phyloP scores from a whole-genome alignment of 1,284 basidiomycete genomes.

The Cryptococcus jaspeensis region DNA sequence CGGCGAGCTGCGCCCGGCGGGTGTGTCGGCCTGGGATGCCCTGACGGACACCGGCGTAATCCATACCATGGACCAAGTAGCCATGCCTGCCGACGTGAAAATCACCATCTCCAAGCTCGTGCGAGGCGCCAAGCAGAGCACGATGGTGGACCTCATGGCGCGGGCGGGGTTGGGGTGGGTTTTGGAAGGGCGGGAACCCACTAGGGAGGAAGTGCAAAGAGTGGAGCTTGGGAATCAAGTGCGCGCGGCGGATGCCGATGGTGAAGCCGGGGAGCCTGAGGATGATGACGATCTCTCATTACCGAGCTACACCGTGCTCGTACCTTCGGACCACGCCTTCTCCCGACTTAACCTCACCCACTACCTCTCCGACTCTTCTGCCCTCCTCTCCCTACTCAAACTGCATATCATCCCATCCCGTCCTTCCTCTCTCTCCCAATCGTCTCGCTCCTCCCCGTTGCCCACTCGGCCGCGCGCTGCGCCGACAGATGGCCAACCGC shows the following conservation, averaged over 20 bases:
- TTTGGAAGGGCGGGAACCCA: slow-evolving; percentile 76
- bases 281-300: slow-evolving; percentile 41
- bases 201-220: slow-evolving; percentile 53
- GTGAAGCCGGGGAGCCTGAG: slow-evolving; percentile 1
- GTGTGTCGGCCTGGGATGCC: slow-evolving; percentile 58
- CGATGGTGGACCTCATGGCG: slow-evolving; percentile 79
- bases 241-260: slow-evolving; percentile 48
- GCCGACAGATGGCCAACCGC: slow-evolving; percentile 57
- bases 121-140: slow-evolving; percentile 78
- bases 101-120: slow-evolving; percentile 86
- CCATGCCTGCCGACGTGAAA: slow-evolving; percentile 83
- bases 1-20: slow-evolving; percentile 40
- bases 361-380: slow-evolving; percentile 64
- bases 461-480: slow-evolving; percentile 13
- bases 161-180: slow-evolving; percentile 87
- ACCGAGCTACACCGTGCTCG: slow-evolving; percentile 73
- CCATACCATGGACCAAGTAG: slow-evolving; percentile 79
- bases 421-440: slow-evolving; percentile 11
- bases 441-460: slow-evolving; percentile 3
- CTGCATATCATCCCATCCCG: slow-evolving; percentile 79
- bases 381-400: slow-evolving; percentile 68
- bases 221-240: slow-evolving; percentile 47
- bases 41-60: slow-evolving; percentile 83
- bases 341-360: slow-evolving; percentile 79
- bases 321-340: slow-evolving; percentile 90